phyloP scores from a whole-genome alignment of 805 yeast genomes.

The Kockiozyma suomiensis region DNA sequence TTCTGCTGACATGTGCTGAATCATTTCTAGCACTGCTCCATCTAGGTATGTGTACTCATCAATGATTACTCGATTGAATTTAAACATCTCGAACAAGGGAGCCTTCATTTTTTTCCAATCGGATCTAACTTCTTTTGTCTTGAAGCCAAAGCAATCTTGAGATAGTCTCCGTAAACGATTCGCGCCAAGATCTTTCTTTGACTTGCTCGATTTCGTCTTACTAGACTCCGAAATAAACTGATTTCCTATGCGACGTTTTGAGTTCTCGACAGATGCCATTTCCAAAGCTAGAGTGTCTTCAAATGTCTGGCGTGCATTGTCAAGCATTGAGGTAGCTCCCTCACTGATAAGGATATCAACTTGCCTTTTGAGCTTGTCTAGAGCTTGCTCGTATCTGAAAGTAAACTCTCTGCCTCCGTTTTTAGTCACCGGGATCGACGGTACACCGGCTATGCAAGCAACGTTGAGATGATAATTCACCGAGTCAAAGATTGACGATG shows the following conservation, averaged over 20 bases:
- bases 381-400: constrained; percentile 8
- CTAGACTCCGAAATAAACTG: neutral
- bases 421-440: constrained; percentile 6
- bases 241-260: neutral
- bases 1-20: constrained; percentile 8
- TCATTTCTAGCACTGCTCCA: constrained; percentile 12
- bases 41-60: constrained; percentile 21
- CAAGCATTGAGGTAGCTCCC: constrained; percentile 5
- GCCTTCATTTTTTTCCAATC: constrained; percentile 16
- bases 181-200: neutral
- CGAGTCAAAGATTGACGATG: constrained; percentile 14
- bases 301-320: neutral
- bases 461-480: constrained; percentile 3
- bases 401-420: constrained; percentile 14
- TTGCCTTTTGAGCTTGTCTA: neutral
- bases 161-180: neutral
- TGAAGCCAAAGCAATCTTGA: constrained; percentile 8
- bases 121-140: neutral
- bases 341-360: neutral
- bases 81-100: constrained; percentile 16
- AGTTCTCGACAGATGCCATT: neutral
- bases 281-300: neutral
- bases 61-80: constrained; percentile 15
- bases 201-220: neutral
- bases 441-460: constrained; percentile 14